These are phyloP conservation scores for Chaetomium sp. DNA, from an alignment of 2,329 filamentous ascomycete species.

Conservation along the genomic window DNA sequence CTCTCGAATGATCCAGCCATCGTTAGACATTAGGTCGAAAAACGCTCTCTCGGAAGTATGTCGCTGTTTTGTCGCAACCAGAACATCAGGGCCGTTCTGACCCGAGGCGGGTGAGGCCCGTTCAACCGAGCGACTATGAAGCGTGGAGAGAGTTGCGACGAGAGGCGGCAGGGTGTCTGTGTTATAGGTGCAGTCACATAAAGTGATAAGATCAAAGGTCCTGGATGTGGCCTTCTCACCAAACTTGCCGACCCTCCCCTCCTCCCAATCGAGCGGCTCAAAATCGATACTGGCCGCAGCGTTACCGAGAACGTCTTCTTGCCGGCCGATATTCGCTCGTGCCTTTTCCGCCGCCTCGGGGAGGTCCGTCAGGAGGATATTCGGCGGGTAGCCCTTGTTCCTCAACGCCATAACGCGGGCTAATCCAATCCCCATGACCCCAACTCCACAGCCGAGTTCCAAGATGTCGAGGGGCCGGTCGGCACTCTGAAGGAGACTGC, in stretches of 20 bases:
- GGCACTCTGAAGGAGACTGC: constrained; percentile 25
- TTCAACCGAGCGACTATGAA: constrained; percentile 32
- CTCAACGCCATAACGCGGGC: constrained; percentile 25
- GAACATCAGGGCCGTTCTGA: constrained; percentile 31
- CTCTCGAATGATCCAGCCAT: constrained; percentile 40
- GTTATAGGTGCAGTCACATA: constrained; percentile 59
- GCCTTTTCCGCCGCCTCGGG: constrained; percentile 47
- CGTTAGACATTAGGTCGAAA: constrained; percentile 40
- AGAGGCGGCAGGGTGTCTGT: constrained; percentile 49
- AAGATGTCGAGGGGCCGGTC: constrained; percentile 36
- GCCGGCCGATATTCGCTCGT: constrained; percentile 39
- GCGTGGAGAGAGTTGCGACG: constrained; percentile 45
- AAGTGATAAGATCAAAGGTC: constrained; percentile 47
- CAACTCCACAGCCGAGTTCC: constrained; percentile 52
- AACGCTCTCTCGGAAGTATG: constrained; percentile 47
- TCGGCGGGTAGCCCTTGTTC: neutral
- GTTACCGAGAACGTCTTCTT: constrained; percentile 18
- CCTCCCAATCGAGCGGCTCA: constrained; percentile 53
- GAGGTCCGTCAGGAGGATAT: constrained; percentile 44
- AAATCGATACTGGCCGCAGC: constrained; percentile 34
- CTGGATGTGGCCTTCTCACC: constrained; percentile 34
- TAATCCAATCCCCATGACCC: constrained; percentile 47
- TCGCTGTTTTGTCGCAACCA: constrained; percentile 51
- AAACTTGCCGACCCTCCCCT: constrained; percentile 41
- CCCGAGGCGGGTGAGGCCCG: neutral